Percentiles rank a stretch among this genome's conserved stretches.
phyloP scores from a whole-genome alignment of 768 basidiomycete species.

The Vishniacozyma victoriae region DNA sequence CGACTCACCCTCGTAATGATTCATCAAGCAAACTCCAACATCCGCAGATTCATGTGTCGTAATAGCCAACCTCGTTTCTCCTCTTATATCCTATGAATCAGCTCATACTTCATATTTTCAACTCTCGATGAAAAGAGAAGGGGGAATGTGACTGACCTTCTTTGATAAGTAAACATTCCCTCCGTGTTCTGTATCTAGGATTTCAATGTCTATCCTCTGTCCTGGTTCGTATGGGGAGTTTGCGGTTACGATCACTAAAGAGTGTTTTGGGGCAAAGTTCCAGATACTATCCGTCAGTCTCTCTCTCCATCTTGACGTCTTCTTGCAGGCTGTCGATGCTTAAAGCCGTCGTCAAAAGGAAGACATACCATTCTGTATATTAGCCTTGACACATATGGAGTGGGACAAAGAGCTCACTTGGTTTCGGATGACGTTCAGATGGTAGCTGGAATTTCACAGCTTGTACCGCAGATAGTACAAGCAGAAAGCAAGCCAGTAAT shows the following conservation, averaged over 20 bases:
- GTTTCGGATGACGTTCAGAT: conserved; percentile 64
- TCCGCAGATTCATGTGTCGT: conserved; percentile 91
- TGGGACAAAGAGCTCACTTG: conserved; percentile 48
- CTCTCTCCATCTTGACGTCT: not conserved
- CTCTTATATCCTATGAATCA: conserved; percentile 60
- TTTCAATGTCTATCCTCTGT: conserved; percentile 89
- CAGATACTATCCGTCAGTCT: conserved; percentile 65
- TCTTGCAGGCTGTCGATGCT: not conserved
- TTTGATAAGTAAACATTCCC: conserved; percentile 89
- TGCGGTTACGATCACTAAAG: conserved; percentile 92
- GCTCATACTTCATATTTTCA: not conserved
- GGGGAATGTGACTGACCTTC: conserved; percentile 46
- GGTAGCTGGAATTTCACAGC: conserved; percentile 83
- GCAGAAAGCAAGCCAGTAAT: conserved; percentile 12
- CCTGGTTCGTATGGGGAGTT: conserved; percentile 63
- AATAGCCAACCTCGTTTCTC: conserved; percentile 85
- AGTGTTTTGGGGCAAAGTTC: conserved; percentile 80
- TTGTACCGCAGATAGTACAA: conserved; percentile 40
- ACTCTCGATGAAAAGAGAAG: not conserved
- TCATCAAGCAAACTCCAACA: conserved; percentile 91
- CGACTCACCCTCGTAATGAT: conserved; percentile 67
- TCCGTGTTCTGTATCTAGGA: conserved; percentile 76
- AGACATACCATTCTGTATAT: conserved; percentile 33
- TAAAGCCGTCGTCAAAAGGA: not conserved
- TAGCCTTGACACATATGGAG: not conserved